phyloP scores from a whole-genome alignment of 768 basidiomycete species.

The Serendipita indica region DNA sequence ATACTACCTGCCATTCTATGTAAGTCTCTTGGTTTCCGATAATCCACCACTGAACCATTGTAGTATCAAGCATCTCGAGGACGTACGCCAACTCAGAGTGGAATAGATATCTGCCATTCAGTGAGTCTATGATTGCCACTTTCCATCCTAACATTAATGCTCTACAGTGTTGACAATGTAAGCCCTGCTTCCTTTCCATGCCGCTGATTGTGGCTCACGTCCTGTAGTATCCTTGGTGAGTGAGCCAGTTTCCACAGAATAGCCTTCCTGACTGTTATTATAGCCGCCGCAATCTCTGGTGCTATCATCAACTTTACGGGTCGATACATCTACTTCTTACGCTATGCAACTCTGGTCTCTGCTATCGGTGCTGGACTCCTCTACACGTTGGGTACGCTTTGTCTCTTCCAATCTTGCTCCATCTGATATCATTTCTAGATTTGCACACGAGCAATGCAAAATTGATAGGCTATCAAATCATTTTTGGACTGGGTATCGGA shows the following conservation, averaged over 20 bases:
- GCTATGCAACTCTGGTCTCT: conserved; percentile 22
- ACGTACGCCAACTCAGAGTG: conserved; percentile 25
- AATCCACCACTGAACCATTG: conserved; percentile 16
- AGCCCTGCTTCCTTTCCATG: conserved; percentile 20
- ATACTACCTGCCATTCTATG: conserved; percentile 10
- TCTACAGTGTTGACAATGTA: conserved; percentile 17
- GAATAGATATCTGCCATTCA: conserved; percentile 29
- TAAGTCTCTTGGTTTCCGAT: background rate
- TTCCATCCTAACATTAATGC: background rate
- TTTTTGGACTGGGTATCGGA: conserved; percentile 18
- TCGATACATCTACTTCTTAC: conserved; percentile 23
- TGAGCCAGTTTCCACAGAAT: background rate
- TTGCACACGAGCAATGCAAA: background rate
- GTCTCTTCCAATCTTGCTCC: background rate
- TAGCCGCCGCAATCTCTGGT: conserved; percentile 18
- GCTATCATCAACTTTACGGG: conserved; percentile 19
- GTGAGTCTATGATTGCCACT: conserved; percentile 10
- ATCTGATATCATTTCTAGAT: background rate
- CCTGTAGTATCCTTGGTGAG: conserved; percentile 3
- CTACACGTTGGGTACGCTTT: conserved; percentile 22
- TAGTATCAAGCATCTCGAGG: conserved; percentile 23
- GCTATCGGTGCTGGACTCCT: conserved; percentile 25
- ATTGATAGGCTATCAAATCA: conserved; percentile 1
- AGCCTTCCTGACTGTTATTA: background rate
- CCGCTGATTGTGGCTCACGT: conserved; percentile 10